Base-by-base conservation (phyloP, 1,139 yeast genomes). In the Schwanniomyces etchellsii region DNA sequence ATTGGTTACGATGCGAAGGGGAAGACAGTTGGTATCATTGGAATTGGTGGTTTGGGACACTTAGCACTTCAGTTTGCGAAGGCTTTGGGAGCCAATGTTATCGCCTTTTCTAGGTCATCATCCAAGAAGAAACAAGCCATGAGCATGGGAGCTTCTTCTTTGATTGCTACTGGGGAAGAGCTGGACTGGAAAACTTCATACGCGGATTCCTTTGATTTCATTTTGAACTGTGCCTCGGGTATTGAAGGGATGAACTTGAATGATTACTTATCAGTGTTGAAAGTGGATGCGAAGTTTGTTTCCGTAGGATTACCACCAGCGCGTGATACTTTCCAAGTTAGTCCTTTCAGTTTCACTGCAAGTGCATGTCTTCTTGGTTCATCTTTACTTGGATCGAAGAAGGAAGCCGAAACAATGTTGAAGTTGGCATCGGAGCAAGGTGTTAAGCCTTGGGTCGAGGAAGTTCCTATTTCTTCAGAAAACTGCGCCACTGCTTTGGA, bases 221-320 rank as follows among this genome's bases (percentile, higher is more conserved):
- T 74, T 31, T 50, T 74, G 41, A 64, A 67, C 48, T 68, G 77
- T 43, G 74, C 70, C 16, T 56, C 68, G 14, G 58, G 65, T 29
- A 55, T 66, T 26, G 57, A 59, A 21, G 66, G 56, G 11, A 48
- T 60, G 31, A 49, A 52, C 23, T 41, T 69, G 32, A 46, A 51
- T 27, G 41, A 48, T 16, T 58, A 58, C 44, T 45, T 69, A 32
- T 35, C 48, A 3, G 50, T 57, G n/a, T 46, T 70, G 42, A 59
- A 47, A 32, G 60, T 65, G 12, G 70, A 70, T 47, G 70, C 71
- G 31, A 60, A 61, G 32, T 68, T 76, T 45, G 60, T 75, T 29
- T 62, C 76, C 22, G 81, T 74, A 32, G 81, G 82, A 31, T 58
- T 74, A 35, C 77, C 77, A 29, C 59, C 64, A 16, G 36, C 34